Conservation (phyloP, 352 stramenopile species). For the Stephanocyclus meneghinianus region DNA sequence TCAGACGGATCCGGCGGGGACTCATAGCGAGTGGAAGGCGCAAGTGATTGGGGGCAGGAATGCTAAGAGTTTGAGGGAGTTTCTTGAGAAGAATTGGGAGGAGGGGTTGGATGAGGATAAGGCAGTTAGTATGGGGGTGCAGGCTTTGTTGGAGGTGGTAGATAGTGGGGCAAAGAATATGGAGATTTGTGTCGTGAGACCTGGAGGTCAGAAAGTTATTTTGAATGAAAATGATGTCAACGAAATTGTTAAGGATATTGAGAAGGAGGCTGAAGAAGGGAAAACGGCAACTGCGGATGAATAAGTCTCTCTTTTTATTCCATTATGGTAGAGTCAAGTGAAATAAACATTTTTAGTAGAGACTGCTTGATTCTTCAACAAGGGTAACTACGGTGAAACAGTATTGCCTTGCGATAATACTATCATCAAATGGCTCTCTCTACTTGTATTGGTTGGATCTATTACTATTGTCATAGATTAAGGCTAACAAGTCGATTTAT, state of each 20-base stretch:
- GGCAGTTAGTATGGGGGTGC: conserved; percentile 90
- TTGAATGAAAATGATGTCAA: conserved; percentile 75
- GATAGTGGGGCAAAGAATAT: conserved; percentile 99
- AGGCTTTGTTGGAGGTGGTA: conserved; percentile 96
- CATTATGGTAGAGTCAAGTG: not conserved
- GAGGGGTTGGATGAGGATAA: conserved; percentile 89
- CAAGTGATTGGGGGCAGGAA: conserved; percentile 96
- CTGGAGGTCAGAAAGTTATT: conserved; percentile 70
- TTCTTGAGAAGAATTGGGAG: conserved; percentile 98
- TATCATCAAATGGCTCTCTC: no score
- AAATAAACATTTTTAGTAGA: not conserved
- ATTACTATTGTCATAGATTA: no score
- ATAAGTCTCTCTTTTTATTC: not conserved
- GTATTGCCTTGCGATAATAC: no score
- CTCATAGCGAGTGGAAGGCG: conserved; percentile 96
- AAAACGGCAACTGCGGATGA: conserved; percentile 32
- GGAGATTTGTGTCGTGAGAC: conserved; percentile 92
- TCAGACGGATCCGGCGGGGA: conserved; percentile 97
- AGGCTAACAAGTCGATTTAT: no score
- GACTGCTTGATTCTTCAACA: not conserved
- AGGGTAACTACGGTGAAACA: no score
- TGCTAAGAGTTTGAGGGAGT: conserved; percentile 96
- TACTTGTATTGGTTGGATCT: no score
- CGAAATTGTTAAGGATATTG: conserved; percentile 79
- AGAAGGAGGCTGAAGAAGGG: conserved; percentile 66